Evolutionary conservation across 2,329 filamentous ascomycete species (phyloP).

Genomic region (Aspergillus chevalieri): DNA sequence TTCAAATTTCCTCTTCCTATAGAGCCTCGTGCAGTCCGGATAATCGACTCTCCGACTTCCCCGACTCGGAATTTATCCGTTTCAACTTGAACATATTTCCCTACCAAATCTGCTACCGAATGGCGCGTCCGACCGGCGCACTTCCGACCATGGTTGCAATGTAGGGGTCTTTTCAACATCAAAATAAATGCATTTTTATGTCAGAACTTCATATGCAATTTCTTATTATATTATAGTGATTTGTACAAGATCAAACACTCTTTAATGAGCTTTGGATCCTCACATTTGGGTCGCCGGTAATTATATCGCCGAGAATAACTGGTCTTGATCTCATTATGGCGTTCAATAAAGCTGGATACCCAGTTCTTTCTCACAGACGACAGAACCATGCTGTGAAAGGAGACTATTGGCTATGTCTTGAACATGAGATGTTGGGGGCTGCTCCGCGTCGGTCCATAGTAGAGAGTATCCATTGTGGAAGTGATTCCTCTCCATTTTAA

Average conservation of each 20-base stretch:
- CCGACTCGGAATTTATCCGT: too few relatives aligned
- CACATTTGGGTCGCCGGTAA: too few relatives aligned
- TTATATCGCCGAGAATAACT: neutral
- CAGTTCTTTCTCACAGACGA: neutral
- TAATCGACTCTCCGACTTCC: too few relatives aligned
- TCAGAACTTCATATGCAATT: neutral
- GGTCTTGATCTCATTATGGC: neutral
- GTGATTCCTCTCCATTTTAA: neutral
- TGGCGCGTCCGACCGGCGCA: too few relatives aligned
- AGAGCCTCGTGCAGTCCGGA: too few relatives aligned
- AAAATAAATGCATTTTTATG: too few relatives aligned
- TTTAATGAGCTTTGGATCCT: too few relatives aligned
- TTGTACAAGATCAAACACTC: neutral
- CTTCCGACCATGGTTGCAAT: too few relatives aligned
- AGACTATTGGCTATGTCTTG: neutral
- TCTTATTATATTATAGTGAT: neutral
- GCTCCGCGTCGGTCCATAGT: neutral
- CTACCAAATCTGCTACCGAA: too few relatives aligned
- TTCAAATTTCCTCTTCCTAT: too few relatives aligned
- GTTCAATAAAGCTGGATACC: neutral
- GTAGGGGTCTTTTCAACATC: too few relatives aligned
- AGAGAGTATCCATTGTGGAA: neutral
- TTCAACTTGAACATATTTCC: too few relatives aligned
- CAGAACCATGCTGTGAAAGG: neutral
- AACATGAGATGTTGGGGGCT: neutral